Conservation (phyloP, 2,329 filamentous ascomycete genomes). For the Emmonsia crescens region DNA sequence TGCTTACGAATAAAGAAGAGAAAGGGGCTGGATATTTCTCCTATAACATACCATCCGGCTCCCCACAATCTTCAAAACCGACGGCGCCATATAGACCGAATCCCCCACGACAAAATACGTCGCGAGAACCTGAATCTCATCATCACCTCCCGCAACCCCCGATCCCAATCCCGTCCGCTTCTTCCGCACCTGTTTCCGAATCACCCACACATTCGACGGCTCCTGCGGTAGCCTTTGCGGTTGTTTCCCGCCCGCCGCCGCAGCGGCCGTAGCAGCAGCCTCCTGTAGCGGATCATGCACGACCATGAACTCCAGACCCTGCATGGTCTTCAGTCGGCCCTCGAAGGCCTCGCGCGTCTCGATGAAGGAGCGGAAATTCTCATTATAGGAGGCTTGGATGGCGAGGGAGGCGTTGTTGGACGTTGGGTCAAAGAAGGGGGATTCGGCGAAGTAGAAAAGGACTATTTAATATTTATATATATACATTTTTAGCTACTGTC, state of each 20-base stretch:
- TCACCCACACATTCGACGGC: constrained; percentile 46
- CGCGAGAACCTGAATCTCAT: constrained; percentile 43
- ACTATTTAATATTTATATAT: constrained; percentile 36
- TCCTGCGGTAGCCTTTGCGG: constrained; percentile 28
- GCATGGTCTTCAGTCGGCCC: constrained; percentile 41
- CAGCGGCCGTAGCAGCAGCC: constrained; percentile 24
- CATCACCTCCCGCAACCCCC: constrained; percentile 19
- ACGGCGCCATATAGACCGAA: constrained; percentile 51
- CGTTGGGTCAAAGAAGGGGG: constrained; percentile 51
- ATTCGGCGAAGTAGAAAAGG: constrained; percentile 51
- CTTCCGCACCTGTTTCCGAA: constrained; percentile 47
- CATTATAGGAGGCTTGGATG: constrained; percentile 41
- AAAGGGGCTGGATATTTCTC: background rate
- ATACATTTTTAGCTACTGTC: too few species aligned
- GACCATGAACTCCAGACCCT: constrained; percentile 50
- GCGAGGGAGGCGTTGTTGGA: constrained; percentile 50
- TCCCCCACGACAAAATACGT: constrained; percentile 53
- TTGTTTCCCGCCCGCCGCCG: constrained; percentile 10
- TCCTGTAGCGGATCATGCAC: constrained; percentile 45
- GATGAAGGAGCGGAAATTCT: constrained; percentile 39
- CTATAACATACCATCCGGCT: constrained; percentile 39
- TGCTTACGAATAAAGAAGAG: background rate
- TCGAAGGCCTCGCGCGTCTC: constrained; percentile 49
- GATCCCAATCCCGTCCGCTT: constrained; percentile 27
- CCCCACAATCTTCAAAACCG: constrained; percentile 47